Conservation (phyloP, 495 filamentous ascomycete genomes). For the Podospora didyma region DNA sequence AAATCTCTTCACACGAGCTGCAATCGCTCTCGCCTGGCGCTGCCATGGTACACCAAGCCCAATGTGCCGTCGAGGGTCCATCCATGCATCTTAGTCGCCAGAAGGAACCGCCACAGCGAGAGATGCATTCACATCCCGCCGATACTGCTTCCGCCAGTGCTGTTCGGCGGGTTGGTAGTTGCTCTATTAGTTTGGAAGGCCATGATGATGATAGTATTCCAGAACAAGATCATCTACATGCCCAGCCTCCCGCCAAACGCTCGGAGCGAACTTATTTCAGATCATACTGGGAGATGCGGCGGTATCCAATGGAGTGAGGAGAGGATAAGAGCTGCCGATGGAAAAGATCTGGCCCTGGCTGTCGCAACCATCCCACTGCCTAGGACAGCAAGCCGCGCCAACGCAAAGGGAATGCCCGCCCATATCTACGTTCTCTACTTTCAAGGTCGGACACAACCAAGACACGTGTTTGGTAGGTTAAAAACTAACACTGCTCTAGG, state of each 20-base stretch:
- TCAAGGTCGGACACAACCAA: slow-evolving; percentile 41
- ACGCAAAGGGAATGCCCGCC: background rate
- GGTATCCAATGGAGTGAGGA: slow-evolving; percentile 63
- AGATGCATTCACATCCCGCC: slow-evolving; percentile 47
- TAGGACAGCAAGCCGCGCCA: background rate
- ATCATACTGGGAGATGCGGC: slow-evolving; percentile 54
- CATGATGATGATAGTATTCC: slow-evolving; percentile 72
- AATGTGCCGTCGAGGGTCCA: background rate
- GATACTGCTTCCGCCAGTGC: slow-evolving; percentile 54
- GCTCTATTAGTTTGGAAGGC: slow-evolving; percentile 77
- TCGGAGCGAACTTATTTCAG: slow-evolving; percentile 53
- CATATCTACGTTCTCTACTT: slow-evolving; percentile 54
- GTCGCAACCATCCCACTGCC: slow-evolving; percentile 38
- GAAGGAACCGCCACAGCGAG: slow-evolving; percentile 2
- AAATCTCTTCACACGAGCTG: slow-evolving; percentile 10
- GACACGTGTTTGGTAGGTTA: background rate
- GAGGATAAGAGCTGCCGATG: slow-evolving; percentile 50
- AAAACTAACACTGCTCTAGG: slow-evolving; percentile 38
- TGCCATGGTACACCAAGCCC: slow-evolving; percentile 5
- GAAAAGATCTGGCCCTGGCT: slow-evolving; percentile 56
- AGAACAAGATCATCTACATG: slow-evolving; percentile 84
- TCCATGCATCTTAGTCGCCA: background rate
- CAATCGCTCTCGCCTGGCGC: slow-evolving; percentile 1
- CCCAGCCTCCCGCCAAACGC: slow-evolving; percentile 63
- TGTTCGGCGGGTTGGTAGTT: slow-evolving; percentile 64